A percentile compares a stretch with the other conserved stretches of the same genome.
These are phyloP conservation scores for Ceratorhiza oryzae-sativae DNA, from an alignment of 1,284 basidiomycete species.

Conservation along the genomic window DNA sequence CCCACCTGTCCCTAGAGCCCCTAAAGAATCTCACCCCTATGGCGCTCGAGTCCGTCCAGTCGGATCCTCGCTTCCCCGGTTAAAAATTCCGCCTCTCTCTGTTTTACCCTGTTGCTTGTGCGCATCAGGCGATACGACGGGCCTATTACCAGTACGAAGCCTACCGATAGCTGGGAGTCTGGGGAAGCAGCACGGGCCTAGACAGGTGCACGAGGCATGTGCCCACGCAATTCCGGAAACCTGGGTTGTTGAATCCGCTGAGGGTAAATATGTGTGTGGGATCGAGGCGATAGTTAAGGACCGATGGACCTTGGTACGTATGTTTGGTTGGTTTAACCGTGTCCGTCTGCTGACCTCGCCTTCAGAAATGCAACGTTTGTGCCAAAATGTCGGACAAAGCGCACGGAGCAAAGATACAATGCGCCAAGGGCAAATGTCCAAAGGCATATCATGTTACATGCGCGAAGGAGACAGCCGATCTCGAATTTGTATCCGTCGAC, in stretches of 20 bases:
- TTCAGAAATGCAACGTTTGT: conserved; percentile 88
- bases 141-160: conserved; percentile 73
- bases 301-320: conserved; percentile 84
- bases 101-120: conserved; percentile 73
- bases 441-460: conserved; percentile 95
- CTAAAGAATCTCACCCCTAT: neutral
- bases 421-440: conserved; percentile 90
- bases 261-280: conserved; percentile 73
- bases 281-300: conserved; percentile 86
- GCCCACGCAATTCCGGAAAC: conserved; percentile 84
- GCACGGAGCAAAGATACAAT: conserved; percentile 92
- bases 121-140: conserved; percentile 63
- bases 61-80: conserved; percentile 3
- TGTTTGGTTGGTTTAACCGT: conserved; percentile 11
- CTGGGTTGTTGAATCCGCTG: conserved; percentile 75
- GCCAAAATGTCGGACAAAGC: conserved; percentile 67
- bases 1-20: neutral
- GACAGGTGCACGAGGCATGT: conserved; percentile 75
- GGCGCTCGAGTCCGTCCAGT: conserved; percentile 11
- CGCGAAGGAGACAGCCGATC: conserved; percentile 68
- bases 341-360: neutral
- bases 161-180: conserved; percentile 58
- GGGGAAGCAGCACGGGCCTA: conserved; percentile 52
- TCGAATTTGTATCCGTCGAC: conserved; percentile 66
- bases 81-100: conserved; percentile 25